phyloP scores from a whole-genome alignment of 805 yeast genomes.

The Cyberlindnera xishuangbannaensis region DNA sequence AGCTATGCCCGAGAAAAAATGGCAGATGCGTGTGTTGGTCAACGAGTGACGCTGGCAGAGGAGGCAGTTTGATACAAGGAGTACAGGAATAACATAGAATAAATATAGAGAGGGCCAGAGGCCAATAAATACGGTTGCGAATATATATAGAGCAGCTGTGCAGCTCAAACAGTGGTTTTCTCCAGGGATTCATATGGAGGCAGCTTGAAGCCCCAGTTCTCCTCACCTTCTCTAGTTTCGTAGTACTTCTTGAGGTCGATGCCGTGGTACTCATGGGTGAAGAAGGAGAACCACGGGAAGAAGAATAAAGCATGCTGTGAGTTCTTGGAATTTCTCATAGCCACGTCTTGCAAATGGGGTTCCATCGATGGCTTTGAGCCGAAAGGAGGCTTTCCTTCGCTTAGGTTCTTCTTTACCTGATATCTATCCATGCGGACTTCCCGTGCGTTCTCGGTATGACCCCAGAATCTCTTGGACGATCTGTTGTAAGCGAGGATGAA shows the following conservation, averaged over 20 bases:
- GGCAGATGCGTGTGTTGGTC: too few species aligned
- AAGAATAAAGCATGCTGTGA: conserved; percentile 54
- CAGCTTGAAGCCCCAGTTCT: conserved; percentile 20
- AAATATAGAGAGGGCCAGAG: too few species aligned
- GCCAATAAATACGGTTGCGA: conserved; percentile 1
- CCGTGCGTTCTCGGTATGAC: conserved; percentile 63
- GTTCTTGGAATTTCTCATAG: conserved; percentile 73
- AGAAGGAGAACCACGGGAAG: conserved; percentile 80
- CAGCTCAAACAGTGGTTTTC: conserved; percentile 12
- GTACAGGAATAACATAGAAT: too few species aligned
- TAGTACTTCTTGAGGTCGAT: conserved; percentile 53
- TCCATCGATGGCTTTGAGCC: conserved; percentile 53
- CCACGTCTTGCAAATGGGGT: conserved; percentile 65
- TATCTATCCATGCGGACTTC: conserved; percentile 71
- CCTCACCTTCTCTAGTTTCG: conserved; percentile 23
- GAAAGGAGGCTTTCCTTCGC: conserved; percentile 61
- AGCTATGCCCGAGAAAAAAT: too few species aligned
- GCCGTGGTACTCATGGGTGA: conserved; percentile 78
- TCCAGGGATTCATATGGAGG: conserved; percentile 20
- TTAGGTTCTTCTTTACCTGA: conserved; percentile 61
- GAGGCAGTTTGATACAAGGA: too few species aligned
- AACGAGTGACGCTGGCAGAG: too few species aligned
- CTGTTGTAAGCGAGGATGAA: conserved; percentile 64
- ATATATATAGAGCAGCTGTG: conserved; percentile 8
- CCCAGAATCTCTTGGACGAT: conserved; percentile 70